Base-by-base conservation (phyloP, 2,329 filamentous ascomycete genomes). In the Penicillium nordicum region DNA sequence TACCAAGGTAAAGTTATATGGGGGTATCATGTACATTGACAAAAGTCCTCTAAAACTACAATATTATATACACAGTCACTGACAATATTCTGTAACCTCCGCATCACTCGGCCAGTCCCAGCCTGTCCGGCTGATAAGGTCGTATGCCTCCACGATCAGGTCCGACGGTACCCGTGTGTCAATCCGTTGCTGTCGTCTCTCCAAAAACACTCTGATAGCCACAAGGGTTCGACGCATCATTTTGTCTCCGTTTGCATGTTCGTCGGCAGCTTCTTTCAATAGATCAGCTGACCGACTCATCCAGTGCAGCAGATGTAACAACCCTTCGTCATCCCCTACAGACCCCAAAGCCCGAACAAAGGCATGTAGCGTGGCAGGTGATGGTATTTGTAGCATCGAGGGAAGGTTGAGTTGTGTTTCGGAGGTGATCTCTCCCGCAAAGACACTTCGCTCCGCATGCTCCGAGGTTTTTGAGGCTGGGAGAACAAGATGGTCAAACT, bases 61-160 rank as follows among this genome's bases (percentile, higher is more conserved):
- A 40, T 62, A 55, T 57, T 57, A 54, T 49, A 55, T 47, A 55
- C 59, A 64, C 57, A 58, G 46, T 58, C 62, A 61, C 30, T 53
- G 47, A 37, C 66, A 49, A 63, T 78, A 78, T 25, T 70, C 64
- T 51, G 64, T 56, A 44, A 77, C 69, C 54, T 79, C 76, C 27
- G 69, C 67, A 56, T 76, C 70, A 47, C 66, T 72, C 12, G 76
- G 76, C 76, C 76, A 79, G 18, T 68, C 70, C 75, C 72, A 76
- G 18, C 64, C 53, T 18, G 72, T 71, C 46, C 61, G 57, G 38
- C 69, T 67, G 59, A 78, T 63, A 41, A 77, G 70, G 44, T 72
- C 66, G 62, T 71, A 69, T 55, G 73, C 73, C 57, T 74, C 69
- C 55, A 72, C 63, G 47, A 65, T 59, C 18, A 63, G 55, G 55